phyloP scores from a whole-genome alignment of 2,329 filamentous ascomycete species.

The Colletotrichum higginsianum region DNA sequence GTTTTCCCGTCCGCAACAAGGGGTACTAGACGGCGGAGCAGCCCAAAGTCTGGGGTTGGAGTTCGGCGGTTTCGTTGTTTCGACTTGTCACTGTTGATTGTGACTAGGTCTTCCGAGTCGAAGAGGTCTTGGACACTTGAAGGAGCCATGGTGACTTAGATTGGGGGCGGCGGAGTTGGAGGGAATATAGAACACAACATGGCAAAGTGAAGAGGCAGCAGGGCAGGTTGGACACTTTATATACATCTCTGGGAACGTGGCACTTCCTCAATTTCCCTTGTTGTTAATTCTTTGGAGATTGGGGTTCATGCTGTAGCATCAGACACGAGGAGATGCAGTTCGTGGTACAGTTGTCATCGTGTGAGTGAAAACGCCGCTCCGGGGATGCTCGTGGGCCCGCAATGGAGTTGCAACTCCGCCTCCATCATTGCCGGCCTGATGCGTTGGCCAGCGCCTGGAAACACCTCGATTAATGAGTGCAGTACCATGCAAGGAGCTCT shows the following conservation, averaged over 20 bases:
- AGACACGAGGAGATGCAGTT: not conserved
- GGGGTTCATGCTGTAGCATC: not conserved
- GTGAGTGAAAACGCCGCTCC: not conserved
- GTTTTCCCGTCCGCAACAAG: conserved; percentile 39
- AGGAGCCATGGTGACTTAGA: conserved; percentile 4
- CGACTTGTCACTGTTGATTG: not conserved
- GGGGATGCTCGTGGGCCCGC: not conserved
- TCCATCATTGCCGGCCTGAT: not conserved
- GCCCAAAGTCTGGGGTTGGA: conserved; percentile 37
- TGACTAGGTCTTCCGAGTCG: not conserved
- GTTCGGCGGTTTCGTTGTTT: not conserved
- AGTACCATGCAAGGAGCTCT: not conserved
- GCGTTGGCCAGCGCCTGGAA: not conserved
- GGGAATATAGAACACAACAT: too few species aligned
- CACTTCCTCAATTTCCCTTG: not conserved
- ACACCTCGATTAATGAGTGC: not conserved
- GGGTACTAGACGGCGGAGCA: conserved; percentile 45
- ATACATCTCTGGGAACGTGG: not conserved
- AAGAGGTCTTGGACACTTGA: conserved; percentile 21
- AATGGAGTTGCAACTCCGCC: conserved; percentile 30
- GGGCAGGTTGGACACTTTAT: not conserved
- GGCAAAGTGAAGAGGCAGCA: not conserved
- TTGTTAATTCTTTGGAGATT: not conserved
- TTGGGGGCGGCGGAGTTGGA: not conserved
- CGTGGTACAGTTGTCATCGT: not conserved